Evolutionary conservation across 495 filamentous ascomycete species (phyloP), one percentile per base, ranked within the genome.

Genomic region (Penicillium lagena): DNA sequence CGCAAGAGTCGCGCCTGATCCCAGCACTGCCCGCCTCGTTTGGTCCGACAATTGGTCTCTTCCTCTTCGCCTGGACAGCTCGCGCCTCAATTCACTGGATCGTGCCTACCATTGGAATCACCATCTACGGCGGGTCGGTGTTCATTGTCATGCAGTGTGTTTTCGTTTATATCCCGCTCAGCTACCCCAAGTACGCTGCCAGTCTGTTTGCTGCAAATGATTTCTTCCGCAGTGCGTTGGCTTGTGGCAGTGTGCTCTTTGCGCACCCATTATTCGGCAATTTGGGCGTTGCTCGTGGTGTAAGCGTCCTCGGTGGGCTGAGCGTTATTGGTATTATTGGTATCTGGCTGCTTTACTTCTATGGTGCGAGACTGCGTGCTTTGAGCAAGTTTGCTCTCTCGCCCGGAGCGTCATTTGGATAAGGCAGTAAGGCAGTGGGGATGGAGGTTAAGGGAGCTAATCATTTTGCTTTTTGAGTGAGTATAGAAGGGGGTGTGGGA

Each of bases 21-120:
- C 79, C 80, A 1, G 79, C 78, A 1, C 60, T 83, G 0, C 61
- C 67, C n/a, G 72, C 77, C 0, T 62, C 71, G 31, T 71, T 81
- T 43, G 61, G 72, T 9, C 67, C 75, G 28, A 54, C 80, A 0
- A 69, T 75, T 32, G 82, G 81, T 5, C 66, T 85, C 0, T 86
- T 85, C 66, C 54, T 84, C 32, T 84, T 81, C 47, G 81, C 64
- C 2, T 84, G 80, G 80, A 82, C 82, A 0, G 63, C 73, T 1
- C 50, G 71, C 11, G 60, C 69, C 1, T 55, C 67, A 12, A 68
- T 83, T 36, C 77, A 82, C 49, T 86, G 81, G 82, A 81, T 83
- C 29, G 80, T 63, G 4, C 67, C 68, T 1, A 73, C 77, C 4
- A 73, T 85, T n/a, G 82, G 79, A 12, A 73, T 81, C 12, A 64